Base-by-base conservation (phyloP, 345 rosid genomes). In the Firmiana major region DNA sequence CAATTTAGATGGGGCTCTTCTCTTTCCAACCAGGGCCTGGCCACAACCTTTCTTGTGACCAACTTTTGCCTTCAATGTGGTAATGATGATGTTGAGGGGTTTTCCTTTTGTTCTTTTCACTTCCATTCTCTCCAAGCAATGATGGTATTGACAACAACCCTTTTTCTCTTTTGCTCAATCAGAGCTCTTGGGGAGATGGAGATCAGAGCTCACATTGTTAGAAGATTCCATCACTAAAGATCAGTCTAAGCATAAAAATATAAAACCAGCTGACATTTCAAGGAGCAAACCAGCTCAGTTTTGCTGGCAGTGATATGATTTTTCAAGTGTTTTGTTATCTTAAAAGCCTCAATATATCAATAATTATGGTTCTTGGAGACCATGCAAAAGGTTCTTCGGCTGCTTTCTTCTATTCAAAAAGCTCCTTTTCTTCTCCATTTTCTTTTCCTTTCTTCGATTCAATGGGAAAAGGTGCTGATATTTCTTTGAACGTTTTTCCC, bases 341-440 rank as follows among this genome's bases (percentile, higher is more conserved):
- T 58, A 85, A 89, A 90, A 84, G 90, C 77, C 85, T 85, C 86
- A 85, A 84, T 67, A 82, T 80, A 81, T 68, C 85, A 83, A 87
- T 87, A 83, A 87, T 87, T 57, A 84, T 84, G 51, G 58, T 31
- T 75, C 90, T 92, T 79, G 93, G 90, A 88, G 97, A 89, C 93
- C 89, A 90, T 92, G 93, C 87, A 84, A 85, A 89, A 87, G 83
- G 76, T 79, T 75, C 74, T 78, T 82, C 83, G 46, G 77, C 80
- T 78, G 65, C 69, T 73, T 76, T 65, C 75, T 78, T 77, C 71
- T 65, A 71, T 83, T 83, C 60, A 70, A 81, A 84, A 87, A 81
- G 67, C 62, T 68, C 67, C 51, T 81, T 84, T 84, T 45, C 34
- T 26, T 84, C 59, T 46, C 46, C 60, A 6, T 19, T 28, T 59